Evolutionary conservation across 2,329 filamentous ascomycete species (phyloP).

Genomic region (Keithomyces neogunnii): DNA sequence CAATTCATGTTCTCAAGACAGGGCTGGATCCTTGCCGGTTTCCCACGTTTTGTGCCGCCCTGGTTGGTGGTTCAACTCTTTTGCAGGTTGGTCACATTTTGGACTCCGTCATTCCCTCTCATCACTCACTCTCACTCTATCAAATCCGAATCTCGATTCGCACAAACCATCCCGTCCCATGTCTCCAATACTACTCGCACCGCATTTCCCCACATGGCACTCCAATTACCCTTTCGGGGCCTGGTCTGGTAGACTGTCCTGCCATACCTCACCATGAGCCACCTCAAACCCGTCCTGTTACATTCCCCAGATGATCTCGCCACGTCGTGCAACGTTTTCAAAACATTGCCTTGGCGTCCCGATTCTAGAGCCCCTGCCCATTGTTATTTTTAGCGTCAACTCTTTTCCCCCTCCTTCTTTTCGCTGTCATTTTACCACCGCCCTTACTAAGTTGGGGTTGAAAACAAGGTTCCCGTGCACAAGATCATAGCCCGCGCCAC

Average conservation of each 20-base stretch:
- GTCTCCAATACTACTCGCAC: neutral
- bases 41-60: constrained; percentile 52
- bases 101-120: neutral
- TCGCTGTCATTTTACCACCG: neutral
- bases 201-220: neutral
- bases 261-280: neutral
- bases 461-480: constrained; percentile 19
- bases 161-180: neutral
- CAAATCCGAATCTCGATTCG: neutral
- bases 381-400: neutral
- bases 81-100: constrained; percentile 38
- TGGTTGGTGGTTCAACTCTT: constrained; percentile 53
- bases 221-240: neutral
- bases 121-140: neutral
- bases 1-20: constrained; percentile 34
- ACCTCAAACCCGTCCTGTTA: neutral
- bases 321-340: neutral
- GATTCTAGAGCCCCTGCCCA: neutral
- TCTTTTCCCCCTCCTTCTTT: neutral
- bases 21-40: constrained; percentile 49
- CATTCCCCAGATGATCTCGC: neutral
- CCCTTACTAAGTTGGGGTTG: constrained; percentile 8
- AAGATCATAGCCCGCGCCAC: constrained; percentile 18
- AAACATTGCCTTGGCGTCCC: neutral
- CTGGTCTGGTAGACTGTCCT: neutral